Evolutionary conservation across 257 asterid genomes (phyloP), one percentile per base, ranked within the genome.

Genomic region (Salvia rosmarinus): DNA sequence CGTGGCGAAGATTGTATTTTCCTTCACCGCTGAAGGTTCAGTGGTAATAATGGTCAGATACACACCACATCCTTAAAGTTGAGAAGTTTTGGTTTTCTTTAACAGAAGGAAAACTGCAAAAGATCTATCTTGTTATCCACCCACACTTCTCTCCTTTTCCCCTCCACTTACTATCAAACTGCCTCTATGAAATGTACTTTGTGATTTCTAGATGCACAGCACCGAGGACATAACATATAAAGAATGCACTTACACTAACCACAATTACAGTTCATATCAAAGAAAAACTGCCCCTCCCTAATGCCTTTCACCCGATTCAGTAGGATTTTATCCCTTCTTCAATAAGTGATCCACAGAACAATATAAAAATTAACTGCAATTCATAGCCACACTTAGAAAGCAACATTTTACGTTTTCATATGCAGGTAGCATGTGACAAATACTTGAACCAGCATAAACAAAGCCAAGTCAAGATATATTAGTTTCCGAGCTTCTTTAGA

Each of bases 21-120:
- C 13, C 44, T 39, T 10, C 12, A 39, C 44, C 44, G 11, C 44
- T 39, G 44, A 39, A 12, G 42, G 44, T 39, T 1, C 12, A 39
- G 1, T 10, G 10, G 44, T 39, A 39, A 37, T 37, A 5, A 37
- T 6, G 44, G 12, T 39, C 11, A 39, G 55, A 17, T 7, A 49
- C 55, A 44, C 10, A 49, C 55, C 55, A 6, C 55, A 49, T 49
- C 42, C 62, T 60, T 25, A 60, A 28, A 49, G 64, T 51, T 25
- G 30, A 35, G 16, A 25, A 47, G 20, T 13, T 46, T 16, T 6
- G 67, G 30, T 37, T 14, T 12, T 62, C 14, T 42, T 35, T 12
- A 1, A 37, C 54, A 6, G 19, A 19, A 46, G 3, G 23, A 19
- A 28, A 34, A 39, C 9, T 17, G 50, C 55, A 23, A 35, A 37